These are phyloP conservation scores for Kodamaea plutei DNA, from an alignment of 1,139 yeast genomes.

Conservation along the genomic window DNA sequence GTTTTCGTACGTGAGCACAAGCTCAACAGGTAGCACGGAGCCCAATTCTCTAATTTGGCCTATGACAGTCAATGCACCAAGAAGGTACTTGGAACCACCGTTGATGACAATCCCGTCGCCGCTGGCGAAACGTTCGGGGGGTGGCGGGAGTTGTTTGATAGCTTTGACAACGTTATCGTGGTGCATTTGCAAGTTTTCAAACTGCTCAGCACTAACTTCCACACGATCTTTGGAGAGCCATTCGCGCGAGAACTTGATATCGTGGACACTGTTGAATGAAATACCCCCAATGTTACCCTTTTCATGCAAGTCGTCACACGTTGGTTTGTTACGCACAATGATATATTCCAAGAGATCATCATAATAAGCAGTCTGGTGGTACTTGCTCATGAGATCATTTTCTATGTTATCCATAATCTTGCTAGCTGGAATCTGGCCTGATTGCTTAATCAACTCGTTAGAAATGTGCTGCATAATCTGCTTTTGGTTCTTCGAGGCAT, in stretches of 20 bases:
- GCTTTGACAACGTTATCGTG: constrained; percentile 11
- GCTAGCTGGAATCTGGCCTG: constrained; percentile 3
- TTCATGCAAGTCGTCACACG: constrained; percentile 4
- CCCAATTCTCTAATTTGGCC: constrained; percentile 19
- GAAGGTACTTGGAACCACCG: constrained; percentile 17
- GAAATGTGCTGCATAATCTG: constrained; percentile 6
- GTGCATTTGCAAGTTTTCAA: constrained; percentile 13
- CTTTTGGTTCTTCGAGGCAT: constrained; percentile 6
- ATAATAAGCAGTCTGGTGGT: constrained; percentile 9
- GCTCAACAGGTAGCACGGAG: constrained; percentile 17
- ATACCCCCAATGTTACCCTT: constrained; percentile 10
- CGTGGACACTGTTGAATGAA: constrained; percentile 9
- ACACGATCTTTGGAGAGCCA: constrained; percentile 10
- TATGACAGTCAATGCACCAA: constrained; percentile 18
- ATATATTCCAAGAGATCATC: constrained; percentile 11
- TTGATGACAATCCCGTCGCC: constrained; percentile 17
- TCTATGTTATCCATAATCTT: constrained; percentile 9
- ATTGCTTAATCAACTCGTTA: constrained; percentile 7
- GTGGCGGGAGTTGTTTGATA: constrained; percentile 13
- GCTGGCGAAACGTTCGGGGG: constrained; percentile 10
- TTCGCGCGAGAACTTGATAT: constrained; percentile 10
- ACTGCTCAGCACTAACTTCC: constrained; percentile 16
- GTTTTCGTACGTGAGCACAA: constrained; percentile 14
- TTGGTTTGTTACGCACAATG: constrained; percentile 11
- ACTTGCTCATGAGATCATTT: constrained; percentile 4